Base-by-base conservation (phyloP, 139 green algal species). In the Chlamydomonas incerta region DNA sequence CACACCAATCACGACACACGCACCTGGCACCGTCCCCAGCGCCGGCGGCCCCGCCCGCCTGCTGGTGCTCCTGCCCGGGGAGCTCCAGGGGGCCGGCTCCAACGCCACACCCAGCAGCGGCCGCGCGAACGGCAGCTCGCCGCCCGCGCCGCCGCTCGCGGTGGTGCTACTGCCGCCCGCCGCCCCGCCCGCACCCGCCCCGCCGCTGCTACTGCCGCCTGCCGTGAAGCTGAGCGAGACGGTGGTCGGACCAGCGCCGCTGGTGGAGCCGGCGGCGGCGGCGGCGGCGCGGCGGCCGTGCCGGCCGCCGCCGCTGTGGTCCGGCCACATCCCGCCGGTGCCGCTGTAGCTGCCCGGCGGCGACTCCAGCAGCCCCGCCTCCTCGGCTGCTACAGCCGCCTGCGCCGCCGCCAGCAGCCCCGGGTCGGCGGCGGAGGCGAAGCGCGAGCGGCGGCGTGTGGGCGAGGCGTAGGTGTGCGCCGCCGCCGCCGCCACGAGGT, bases 361-460 rank as follows among this genome's bases (percentile, higher is more conserved):
- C 29, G 76, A 74, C 14, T 83, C 76, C 10, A 83, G 60, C 37
- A 83, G 41, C 33, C 65, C 77, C 18, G 65, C 65, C 24, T 69
- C 66, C 10, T 85, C 79, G 6, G 65, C 63, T 1, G 47, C 79
- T 13, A 85, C 41, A 20, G 79, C 79, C 23, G 79, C 79, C 1
- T 47, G 29, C 4, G 79, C 79, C 5, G 79, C 79, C 10, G 66
- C 66, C 13, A 85, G 50, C 31, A 85, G 46, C 31, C 47, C 62
- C 10, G 79, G 31, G 65, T 85, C 79, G n/a, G 46, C 41, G 21
- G 77, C 23, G 15, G 46, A 52, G 9, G 79, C 79, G 31, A 85
- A 85, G n/a, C 79, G 79, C 17, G 79, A 85, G 66, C 79, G 79
- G 47, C 79, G 79, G 1, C 66, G 28, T 1, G 21, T 57, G 65